A percentile compares a stretch with the other conserved stretches of the same genome.
Conservation (phyloP, 192 early-diverging fungal genomes). For the Dispira parvispora region DNA sequence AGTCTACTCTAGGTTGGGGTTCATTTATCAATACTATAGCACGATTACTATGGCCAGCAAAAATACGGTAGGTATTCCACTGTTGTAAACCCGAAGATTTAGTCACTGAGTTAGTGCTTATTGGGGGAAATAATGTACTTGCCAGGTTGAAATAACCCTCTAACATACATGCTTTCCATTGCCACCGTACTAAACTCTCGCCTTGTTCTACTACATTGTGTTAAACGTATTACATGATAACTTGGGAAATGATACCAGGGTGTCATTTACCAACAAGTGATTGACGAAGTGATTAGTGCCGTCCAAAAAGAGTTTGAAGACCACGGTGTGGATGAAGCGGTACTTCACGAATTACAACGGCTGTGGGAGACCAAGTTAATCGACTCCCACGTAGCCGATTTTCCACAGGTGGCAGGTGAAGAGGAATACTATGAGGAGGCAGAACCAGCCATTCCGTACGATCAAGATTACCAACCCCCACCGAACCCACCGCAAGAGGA, state of each 20-base stretch:
- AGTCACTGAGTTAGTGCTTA: neutral
- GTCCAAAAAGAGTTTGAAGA: conserved; percentile 75
- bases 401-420: conserved; percentile 14
- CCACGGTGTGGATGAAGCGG: conserved; percentile 73
- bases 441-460: neutral
- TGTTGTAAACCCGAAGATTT: neutral
- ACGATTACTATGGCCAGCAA: conserved; percentile 8
- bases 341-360: conserved; percentile 70
- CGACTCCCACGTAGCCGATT: conserved; percentile 26
- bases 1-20: neutral
- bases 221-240: neutral
- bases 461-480: conserved; percentile 12
- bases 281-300: conserved; percentile 85
- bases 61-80: conserved; percentile 5
- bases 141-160: neutral
- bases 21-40: neutral
- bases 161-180: neutral
- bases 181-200: neutral
- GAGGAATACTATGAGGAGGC: conserved; percentile 12
- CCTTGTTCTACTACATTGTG: neutral
- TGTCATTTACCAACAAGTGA: conserved; percentile 68
- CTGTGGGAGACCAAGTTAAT: conserved; percentile 45
- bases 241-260: neutral
- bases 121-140: neutral
- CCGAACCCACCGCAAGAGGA: conserved; percentile 2